Base-by-base conservation (phyloP, 164 flowering plant species). In the Paratinospora sagittata region DNA sequence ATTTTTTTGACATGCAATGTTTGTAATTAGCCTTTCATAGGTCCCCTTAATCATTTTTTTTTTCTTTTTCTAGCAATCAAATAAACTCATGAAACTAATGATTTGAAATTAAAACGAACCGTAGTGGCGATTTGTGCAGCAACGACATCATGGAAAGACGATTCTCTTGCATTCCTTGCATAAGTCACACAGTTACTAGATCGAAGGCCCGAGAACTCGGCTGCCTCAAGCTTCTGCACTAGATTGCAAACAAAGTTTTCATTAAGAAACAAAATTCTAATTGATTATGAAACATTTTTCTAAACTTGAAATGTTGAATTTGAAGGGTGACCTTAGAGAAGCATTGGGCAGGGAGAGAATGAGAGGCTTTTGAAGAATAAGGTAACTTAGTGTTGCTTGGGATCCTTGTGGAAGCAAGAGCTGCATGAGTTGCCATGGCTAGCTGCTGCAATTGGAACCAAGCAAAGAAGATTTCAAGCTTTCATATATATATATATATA, bases 371-470 rank as follows among this genome's bases (percentile, higher is more conserved):
- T 73, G 91, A 84, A n/a, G n/a, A n/a, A n/a, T n/a, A n/a, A n/a
- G 86, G 81, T 43, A 87, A 79, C 81, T 88, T 83, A 1, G 89
- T 74, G 78, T 65, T 83, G 34, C 89, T 71, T 33, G 94, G 90
- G 74, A 95, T 82, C 76, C 97, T 86, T 69, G 98, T 87, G 75
- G 92, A 84, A 76, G 89, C 95, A 58, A 94, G 88, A 84, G 97
- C 96, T 80, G 97, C 91, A 74, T 89, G 90, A 58, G 89, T 78
- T 52, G 97, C 97, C 98, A 95, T 95, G 81, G 14, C 49, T 43
- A 43, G 49, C 49, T 43, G 84, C 87, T 87, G 88, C 87, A 85
- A 77, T 84, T 78, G 63, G 63, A 73, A 75, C 78, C 55, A 61
- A 19, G 33, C 21, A 14, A 10, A 68, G 66, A 34, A 19, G 19